A percentile compares a stretch with the other conserved stretches of the same genome.
phyloP scores from a whole-genome alignment of 2,329 filamentous ascomycete species.

The Cladosporium cucumerinum region DNA sequence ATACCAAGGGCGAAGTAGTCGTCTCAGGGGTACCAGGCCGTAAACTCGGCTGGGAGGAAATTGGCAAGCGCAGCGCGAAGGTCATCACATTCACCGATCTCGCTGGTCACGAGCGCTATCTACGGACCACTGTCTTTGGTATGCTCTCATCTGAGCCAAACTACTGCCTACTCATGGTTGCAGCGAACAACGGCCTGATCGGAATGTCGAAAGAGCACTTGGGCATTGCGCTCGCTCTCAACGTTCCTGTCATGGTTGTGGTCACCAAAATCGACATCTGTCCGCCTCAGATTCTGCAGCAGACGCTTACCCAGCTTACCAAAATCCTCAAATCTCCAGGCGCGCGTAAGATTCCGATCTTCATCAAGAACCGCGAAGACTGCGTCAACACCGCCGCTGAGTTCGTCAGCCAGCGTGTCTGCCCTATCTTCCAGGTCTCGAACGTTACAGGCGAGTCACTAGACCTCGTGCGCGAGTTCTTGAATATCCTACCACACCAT shows the following conservation, averaged over 20 bases:
- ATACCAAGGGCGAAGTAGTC: conserved; percentile 78
- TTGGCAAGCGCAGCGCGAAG: conserved; percentile 89
- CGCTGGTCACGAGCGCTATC: conserved; percentile 90
- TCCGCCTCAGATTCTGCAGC: conserved; percentile 87
- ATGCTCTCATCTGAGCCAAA: conserved; percentile 92
- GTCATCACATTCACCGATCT: conserved; percentile 96
- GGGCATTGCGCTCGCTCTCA: conserved; percentile 88
- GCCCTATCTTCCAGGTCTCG: conserved; percentile 95
- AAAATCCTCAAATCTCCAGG: conserved; percentile 93
- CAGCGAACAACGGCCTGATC: conserved; percentile 93
- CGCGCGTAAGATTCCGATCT: conserved; percentile 90
- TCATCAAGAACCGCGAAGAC: conserved; percentile 86
- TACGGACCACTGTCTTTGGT: conserved; percentile 94
- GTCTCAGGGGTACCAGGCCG: conserved; percentile 78
- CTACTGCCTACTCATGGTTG: conserved; percentile 97
- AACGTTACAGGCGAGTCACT: conserved; percentile 94
- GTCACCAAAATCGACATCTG: conserved; percentile 99
- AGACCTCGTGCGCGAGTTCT: conserved; percentile 83
- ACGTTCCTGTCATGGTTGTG: conserved; percentile 96
- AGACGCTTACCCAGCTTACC: conserved; percentile 87
- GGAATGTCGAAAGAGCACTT: conserved; percentile 96
- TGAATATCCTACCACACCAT: conserved; percentile 93
- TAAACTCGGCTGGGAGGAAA: conserved; percentile 94
- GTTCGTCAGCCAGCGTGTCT: conserved; percentile 92
- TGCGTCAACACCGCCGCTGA: conserved; percentile 94